phyloP scores from a whole-genome alignment of 2,329 filamentous ascomycete genomes.

The Neophaeococcomyces aloes region DNA sequence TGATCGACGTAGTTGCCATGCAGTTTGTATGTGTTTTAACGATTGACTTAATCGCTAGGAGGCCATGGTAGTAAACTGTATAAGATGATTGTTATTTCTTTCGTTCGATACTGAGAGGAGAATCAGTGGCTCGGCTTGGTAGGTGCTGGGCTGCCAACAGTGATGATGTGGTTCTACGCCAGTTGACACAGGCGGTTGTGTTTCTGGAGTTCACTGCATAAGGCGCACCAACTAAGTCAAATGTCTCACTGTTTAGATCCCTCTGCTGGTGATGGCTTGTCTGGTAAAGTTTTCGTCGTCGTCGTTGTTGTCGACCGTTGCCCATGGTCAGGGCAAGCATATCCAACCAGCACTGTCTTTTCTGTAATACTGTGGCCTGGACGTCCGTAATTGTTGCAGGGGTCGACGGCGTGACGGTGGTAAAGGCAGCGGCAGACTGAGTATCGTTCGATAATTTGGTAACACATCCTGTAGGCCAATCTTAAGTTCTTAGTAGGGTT shows the following conservation, averaged over 20 bases:
- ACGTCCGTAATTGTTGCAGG: conserved; percentile 64
- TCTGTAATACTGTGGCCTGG: conserved; percentile 62
- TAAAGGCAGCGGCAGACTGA: conserved; percentile 80
- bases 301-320: no score
- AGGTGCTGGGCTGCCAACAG: no score
- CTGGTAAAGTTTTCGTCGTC: background rate
- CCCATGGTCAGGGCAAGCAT: conserved; percentile 56
- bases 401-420: conserved; percentile 76
- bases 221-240: conserved; percentile 4
- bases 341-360: conserved; percentile 71
- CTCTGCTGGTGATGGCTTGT: background rate
- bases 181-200: no score
- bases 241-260: background rate
- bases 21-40: no score
- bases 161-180: no score
- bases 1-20: no score
- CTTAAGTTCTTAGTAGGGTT: background rate
- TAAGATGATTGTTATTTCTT: no score
- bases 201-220: background rate
- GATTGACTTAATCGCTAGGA: no score
- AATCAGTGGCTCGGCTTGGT: no score
- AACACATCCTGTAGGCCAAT: conserved; percentile 58
- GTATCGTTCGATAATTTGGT: conserved; percentile 75
- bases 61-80: no score
- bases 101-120: no score